phyloP scores from a whole-genome alignment of 2,329 filamentous ascomycete species.

The Botrytis sinoallii region DNA sequence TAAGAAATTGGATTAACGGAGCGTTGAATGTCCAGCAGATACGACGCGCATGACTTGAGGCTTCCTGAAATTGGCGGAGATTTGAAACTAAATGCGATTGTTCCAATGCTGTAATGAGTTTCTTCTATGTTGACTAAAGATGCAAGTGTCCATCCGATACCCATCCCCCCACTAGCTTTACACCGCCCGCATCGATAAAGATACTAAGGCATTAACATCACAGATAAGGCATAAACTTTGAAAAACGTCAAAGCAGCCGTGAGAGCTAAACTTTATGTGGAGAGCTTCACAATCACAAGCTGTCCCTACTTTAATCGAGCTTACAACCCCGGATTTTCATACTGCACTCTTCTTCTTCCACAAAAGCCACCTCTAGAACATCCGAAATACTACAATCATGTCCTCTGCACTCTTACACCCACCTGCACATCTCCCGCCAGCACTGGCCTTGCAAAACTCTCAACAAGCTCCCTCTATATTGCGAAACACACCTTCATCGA shows the following conservation, averaged over 20 bases:
- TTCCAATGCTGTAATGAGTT: neutral
- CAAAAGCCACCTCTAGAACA: slow-evolving; percentile 7
- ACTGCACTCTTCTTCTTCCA: neutral
- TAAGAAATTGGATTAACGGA: slow-evolving; percentile 14
- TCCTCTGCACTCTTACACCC: slow-evolving; percentile 54
- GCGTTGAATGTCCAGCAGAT: neutral
- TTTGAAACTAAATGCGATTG: neutral
- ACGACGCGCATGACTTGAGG: slow-evolving; percentile 6
- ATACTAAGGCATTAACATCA: neutral
- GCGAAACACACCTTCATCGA: slow-evolving; percentile 50
- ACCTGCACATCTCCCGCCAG: slow-evolving; percentile 54
- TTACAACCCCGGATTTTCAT: slow-evolving; percentile 8
- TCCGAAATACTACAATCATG: slow-evolving; percentile 40
- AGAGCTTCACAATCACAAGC: slow-evolving; percentile 11
- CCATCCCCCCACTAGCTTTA: slow-evolving; percentile 1
- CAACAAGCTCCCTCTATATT: slow-evolving; percentile 59
- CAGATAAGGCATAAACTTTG: neutral
- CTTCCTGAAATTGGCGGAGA: neutral
- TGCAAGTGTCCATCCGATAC: slow-evolving; percentile 7
- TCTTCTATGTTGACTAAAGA: neutral
- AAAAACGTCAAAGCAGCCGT: neutral
- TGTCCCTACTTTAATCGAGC: slow-evolving; percentile 4
- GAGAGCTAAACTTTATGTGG: slow-evolving; percentile 6
- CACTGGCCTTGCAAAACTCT: slow-evolving; percentile 55
- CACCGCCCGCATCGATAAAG: slow-evolving; percentile 2